These are phyloP conservation scores for Podospora sp. DNA, from an alignment of 495 filamentous ascomycete species.

Conservation along the genomic window DNA sequence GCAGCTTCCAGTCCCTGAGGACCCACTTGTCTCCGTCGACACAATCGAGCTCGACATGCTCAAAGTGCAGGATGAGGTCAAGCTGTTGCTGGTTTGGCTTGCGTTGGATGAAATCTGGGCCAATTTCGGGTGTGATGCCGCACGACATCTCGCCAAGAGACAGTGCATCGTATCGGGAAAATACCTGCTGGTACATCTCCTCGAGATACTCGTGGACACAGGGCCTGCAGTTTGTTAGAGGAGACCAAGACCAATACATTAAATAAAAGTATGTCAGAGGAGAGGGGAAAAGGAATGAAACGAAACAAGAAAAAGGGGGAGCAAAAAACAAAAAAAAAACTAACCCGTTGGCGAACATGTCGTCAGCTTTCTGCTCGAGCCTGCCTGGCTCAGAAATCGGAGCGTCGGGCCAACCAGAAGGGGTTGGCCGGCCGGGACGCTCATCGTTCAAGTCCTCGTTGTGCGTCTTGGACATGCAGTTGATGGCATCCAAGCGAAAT, in stretches of 20 bases:
- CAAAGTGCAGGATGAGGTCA: slow-evolving; percentile 1
- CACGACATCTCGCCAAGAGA: slow-evolving; percentile 9
- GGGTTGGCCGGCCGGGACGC: slow-evolving; percentile 1
- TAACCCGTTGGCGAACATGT: slow-evolving; percentile 5
- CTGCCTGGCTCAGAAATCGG: background rate
- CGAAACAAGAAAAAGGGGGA: background rate
- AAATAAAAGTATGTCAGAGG: too few relatives aligned
- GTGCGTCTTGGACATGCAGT: background rate
- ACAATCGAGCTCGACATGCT: background rate
- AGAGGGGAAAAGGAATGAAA: too few relatives aligned
- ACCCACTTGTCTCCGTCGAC: background rate
- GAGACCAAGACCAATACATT: too few relatives aligned
- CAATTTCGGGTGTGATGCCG: background rate
- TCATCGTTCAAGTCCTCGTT: background rate
- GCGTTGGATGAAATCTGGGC: background rate
- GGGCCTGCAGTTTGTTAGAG: background rate
- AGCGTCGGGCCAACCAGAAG: slow-evolving; percentile 1
- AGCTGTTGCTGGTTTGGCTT: background rate
- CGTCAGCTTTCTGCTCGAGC: slow-evolving; percentile 3
- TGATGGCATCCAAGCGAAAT: slow-evolving; percentile 1
- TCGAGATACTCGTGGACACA: background rate
- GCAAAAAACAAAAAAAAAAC: too few relatives aligned
- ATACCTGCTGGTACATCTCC: slow-evolving; percentile 7
- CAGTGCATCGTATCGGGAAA: background rate
- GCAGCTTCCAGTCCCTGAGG: background rate